Conservation (phyloP, 305 asterid species). For the Fraxinus nigra region DNA sequence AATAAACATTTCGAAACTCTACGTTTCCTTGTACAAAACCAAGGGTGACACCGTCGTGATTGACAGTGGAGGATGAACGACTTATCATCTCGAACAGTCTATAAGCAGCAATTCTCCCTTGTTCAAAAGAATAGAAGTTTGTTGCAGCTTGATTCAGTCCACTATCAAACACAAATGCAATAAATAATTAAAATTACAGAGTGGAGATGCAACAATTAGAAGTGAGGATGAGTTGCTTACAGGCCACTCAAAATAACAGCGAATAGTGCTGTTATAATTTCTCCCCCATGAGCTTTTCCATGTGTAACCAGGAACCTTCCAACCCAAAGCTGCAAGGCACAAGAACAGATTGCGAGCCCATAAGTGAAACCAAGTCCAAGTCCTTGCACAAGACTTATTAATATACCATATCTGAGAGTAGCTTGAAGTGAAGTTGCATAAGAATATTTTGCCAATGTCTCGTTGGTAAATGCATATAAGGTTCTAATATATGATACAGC, state of each 20-base stretch:
- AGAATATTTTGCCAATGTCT: slow-evolving; percentile 95
- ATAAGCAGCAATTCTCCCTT: slow-evolving; percentile 99
- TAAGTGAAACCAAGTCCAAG: slow-evolving; percentile 99
- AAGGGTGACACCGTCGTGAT: slow-evolving; percentile 83
- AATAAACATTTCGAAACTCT: slow-evolving; percentile 97
- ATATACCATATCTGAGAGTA: slow-evolving; percentile 92
- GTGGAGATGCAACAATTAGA: slow-evolving; percentile 24
- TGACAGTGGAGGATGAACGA: slow-evolving; percentile 79
- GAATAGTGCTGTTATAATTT: slow-evolving; percentile 83
- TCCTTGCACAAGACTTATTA: slow-evolving; percentile 99
- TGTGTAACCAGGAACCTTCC: slow-evolving; percentile 82
- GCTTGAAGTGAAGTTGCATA: slow-evolving; percentile 99
- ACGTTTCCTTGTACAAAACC: slow-evolving; percentile 93
- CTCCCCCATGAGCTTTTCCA: slow-evolving; percentile 89
- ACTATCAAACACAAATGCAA: slow-evolving; percentile 41
- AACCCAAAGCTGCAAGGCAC: slow-evolving; percentile 98
- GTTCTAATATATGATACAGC: slow-evolving; percentile 93
- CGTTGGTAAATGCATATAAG: slow-evolving; percentile 90
- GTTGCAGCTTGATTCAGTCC: slow-evolving; percentile 99
- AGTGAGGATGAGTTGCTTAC: slow-evolving; percentile 52
- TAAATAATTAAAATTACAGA: slow-evolving; percentile 15
- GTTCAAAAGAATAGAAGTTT: slow-evolving; percentile 96
- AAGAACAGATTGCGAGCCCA: slow-evolving; percentile 99
- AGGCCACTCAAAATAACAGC: slow-evolving; percentile 99
- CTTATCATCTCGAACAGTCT: slow-evolving; percentile 97